phyloP scores from a whole-genome alignment of 1,284 basidiomycete genomes.

The Leucocoprinus gongylophorus region DNA sequence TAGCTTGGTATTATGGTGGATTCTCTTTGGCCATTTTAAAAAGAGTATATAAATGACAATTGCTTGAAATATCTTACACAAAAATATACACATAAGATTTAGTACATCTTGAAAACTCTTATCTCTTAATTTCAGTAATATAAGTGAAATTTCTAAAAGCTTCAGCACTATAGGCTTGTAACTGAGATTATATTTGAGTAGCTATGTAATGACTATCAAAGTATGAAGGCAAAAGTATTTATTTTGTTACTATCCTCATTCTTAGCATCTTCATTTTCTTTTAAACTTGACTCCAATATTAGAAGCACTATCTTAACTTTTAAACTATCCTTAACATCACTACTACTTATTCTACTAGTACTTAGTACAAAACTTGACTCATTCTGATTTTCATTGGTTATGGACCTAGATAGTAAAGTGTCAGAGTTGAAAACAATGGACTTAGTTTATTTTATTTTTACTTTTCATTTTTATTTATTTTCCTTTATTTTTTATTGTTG shows the following conservation, averaged over 20 bases:
- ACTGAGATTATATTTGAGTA: conserved; percentile 82
- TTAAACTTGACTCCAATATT: conserved; percentile 16
- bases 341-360: conserved; percentile 9
- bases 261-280: not conserved
- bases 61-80: conserved; percentile 1
- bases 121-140: conserved; percentile 74
- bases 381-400: conserved; percentile 47
- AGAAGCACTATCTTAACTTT: conserved; percentile 36
- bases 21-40: conserved; percentile 55
- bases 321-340: not conserved
- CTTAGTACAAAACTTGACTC: conserved; percentile 42
- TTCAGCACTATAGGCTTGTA: conserved; percentile 80
- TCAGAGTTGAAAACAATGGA: too few relatives aligned
- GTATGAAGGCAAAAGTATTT: conserved; percentile 8
- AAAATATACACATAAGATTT: conserved; percentile 60
- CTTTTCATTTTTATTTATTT: too few relatives aligned
- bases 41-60: not conserved
- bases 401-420: conserved; percentile 87
- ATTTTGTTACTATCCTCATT: conserved; percentile 3
- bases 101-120: conserved; percentile 81
- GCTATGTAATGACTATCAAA: conserved; percentile 65
- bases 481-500: too few relatives aligned
- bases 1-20: conserved; percentile 65
- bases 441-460: too few relatives aligned
- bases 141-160: conserved; percentile 71